Evolutionary conservation across 164 flowering plant species (phyloP), one percentile per base, ranked within the genome.

Genomic region (Stephania yunnanensis): DNA sequence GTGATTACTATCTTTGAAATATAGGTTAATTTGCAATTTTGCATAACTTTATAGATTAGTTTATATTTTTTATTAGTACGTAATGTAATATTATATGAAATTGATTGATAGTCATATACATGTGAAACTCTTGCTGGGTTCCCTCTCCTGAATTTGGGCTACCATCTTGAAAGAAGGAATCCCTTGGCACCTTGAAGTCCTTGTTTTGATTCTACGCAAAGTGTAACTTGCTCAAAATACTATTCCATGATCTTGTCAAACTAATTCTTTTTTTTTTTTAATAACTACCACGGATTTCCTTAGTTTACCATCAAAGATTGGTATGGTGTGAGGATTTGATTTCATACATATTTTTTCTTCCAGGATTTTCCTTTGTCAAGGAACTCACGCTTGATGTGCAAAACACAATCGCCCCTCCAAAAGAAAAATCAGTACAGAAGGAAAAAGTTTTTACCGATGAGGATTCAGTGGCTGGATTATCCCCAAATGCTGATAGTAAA

Each of bases 311-410:
- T 12, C 12, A 20, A 67, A 67, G 44, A 5, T 67, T 36, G 5
- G 2, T 67, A 11, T 50, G 55, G 13, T 50, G 55, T 50, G 55
- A 15, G 55, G 15, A 50, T 50, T 50, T 11, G 15, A 50, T 50
- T 50, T 50, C 13, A 6, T 12, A 10, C 31, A 48, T 80, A 50
- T 80, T 74, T 76, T n/a, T 53, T 10, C 36, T 76, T 80, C 73
- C 90, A 95, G 99, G 97, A 66, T 93, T 87, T 76, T 71, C 88
- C 50, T 80, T 83, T 83, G 98, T 87, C 73, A 94, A 93, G 82
- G 99, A 95, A 84, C 90, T 93, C 75, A 88, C 97, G 48, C 91
- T 89, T 80, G 98, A 93, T 76, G 97, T 91, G 69, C 87, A 90
- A 86, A 92, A 91, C 77, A 83, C 88, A 45, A 66, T 86, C 67